Percentiles rank a stretch among this genome's conserved stretches.
phyloP scores from a whole-genome alignment of 345 rosid genomes.

The Mangifera indica region DNA sequence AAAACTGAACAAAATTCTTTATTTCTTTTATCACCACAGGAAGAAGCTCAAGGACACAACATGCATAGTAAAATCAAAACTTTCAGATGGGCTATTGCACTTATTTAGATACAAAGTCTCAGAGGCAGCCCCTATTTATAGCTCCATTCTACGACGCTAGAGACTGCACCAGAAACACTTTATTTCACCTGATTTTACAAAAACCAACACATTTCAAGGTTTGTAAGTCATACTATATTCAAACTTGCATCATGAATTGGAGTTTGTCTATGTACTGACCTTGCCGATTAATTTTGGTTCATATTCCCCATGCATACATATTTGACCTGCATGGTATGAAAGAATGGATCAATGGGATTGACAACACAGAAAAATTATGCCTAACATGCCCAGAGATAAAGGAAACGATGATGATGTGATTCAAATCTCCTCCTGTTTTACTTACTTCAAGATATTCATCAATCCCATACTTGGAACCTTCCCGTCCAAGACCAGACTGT shows the following conservation, averaged over 20 bases:
- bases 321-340: constrained; percentile 51
- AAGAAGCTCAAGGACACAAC: neutral
- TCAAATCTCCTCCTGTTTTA: constrained; percentile 12
- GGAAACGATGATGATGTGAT: neutral
- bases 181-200: neutral
- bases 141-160: neutral
- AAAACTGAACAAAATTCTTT: too few relatives aligned
- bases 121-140: neutral
- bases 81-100: constrained; percentile 5
- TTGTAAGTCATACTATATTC: neutral
- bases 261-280: constrained; percentile 8
- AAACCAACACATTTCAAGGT: neutral
- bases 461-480: constrained; percentile 96
- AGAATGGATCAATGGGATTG: neutral
- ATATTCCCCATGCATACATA: constrained; percentile 86
- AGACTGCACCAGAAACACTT: neutral
- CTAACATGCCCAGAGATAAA: neutral
- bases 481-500: constrained; percentile 95
- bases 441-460: constrained; percentile 90
- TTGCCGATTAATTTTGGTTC: constrained; percentile 53
- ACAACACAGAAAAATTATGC: neutral
- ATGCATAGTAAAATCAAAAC: neutral
- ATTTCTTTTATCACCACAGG: neutral
- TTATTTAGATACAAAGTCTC: constrained; percentile 20
- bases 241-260: neutral